Conservation (phyloP, 768 basidiomycete species). For the Floccularia luteovirens region DNA sequence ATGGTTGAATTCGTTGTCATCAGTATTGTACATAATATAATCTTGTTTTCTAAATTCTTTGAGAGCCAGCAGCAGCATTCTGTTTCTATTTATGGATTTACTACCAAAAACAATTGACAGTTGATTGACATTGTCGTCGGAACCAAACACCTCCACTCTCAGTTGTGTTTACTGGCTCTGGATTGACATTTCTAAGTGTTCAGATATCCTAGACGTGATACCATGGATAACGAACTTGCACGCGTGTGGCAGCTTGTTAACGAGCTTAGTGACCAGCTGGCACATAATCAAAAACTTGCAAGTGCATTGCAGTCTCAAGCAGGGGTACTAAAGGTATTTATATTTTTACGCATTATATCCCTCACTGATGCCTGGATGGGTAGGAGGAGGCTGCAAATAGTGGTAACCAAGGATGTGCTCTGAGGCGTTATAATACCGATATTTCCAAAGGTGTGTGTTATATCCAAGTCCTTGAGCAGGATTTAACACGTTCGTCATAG, state of each 20-base stretch:
- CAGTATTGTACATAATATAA: too few relatives aligned
- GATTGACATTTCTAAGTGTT: not conserved
- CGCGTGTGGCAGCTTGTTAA: conserved; percentile 74
- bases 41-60: too few relatives aligned
- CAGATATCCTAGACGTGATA: conserved; percentile 1
- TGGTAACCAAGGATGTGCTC: conserved; percentile 58
- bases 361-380: not conserved
- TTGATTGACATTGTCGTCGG: too few relatives aligned
- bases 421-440: conserved; percentile 84
- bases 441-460: conserved; percentile 63
- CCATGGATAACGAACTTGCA: conserved; percentile 64
- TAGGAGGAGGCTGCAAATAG: conserved; percentile 66
- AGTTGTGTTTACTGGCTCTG: too few relatives aligned
- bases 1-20: too few relatives aligned
- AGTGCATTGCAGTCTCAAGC: conserved; percentile 62
- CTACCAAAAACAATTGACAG: too few relatives aligned
- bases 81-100: too few relatives aligned
- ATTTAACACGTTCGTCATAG: conserved; percentile 42
- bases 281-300: conserved; percentile 74
- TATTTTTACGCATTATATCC: not conserved
- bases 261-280: conserved; percentile 79
- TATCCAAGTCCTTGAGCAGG: conserved; percentile 16
- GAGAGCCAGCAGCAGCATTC: too few relatives aligned
- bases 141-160: too few relatives aligned
- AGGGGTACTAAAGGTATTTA: conserved; percentile 60